These are phyloP conservation scores for Radiomyces spectabilis DNA, from an alignment of 192 early-diverging fungal genomes.

Conservation along the genomic window DNA sequence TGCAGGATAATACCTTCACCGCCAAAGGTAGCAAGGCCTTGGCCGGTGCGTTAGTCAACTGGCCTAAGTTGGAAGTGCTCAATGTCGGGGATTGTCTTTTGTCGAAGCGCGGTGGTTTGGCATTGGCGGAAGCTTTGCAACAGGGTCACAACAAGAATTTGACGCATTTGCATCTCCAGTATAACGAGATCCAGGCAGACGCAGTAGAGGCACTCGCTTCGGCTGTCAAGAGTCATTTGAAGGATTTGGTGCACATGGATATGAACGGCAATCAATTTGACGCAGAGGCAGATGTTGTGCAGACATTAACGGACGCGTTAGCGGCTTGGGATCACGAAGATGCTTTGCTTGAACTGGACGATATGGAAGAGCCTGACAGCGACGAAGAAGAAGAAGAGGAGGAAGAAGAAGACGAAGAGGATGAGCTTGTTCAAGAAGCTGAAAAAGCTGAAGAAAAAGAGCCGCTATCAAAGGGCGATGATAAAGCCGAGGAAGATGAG, in stretches of 20 bases:
- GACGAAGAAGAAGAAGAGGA: constrained; percentile 65
- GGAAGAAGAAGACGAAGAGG: constrained; percentile 44
- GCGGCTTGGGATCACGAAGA: constrained; percentile 62
- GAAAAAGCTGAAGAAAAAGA: constrained; percentile 15
- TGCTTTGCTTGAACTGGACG: constrained; percentile 87
- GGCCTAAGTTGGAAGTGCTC: constrained; percentile 71
- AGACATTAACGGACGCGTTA: constrained; percentile 64
- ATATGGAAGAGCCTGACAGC: constrained; percentile 83
- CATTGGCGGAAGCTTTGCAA: constrained; percentile 60
- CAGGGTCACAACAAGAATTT: constrained; percentile 45
- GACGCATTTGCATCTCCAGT: constrained; percentile 65
- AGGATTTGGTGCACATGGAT: constrained; percentile 57
- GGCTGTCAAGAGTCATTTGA: constrained; percentile 57
- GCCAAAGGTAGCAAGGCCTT: constrained; percentile 70
- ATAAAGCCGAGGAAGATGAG: constrained; percentile 14
- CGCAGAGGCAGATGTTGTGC: constrained; percentile 71
- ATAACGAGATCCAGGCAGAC: constrained; percentile 82
- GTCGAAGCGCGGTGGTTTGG: constrained; percentile 59
- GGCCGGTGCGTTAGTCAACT: constrained; percentile 64
- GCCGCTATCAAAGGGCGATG: constrained; percentile 4
- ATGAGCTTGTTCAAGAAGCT: constrained; percentile 27
- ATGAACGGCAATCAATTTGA: constrained; percentile 92
- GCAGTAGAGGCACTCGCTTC: constrained; percentile 63
- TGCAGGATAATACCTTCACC: constrained; percentile 98
- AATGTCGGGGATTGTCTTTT: constrained; percentile 92